phyloP scores from a whole-genome alignment of 495 filamentous ascomycete species.

The Cercophora scortea region DNA sequence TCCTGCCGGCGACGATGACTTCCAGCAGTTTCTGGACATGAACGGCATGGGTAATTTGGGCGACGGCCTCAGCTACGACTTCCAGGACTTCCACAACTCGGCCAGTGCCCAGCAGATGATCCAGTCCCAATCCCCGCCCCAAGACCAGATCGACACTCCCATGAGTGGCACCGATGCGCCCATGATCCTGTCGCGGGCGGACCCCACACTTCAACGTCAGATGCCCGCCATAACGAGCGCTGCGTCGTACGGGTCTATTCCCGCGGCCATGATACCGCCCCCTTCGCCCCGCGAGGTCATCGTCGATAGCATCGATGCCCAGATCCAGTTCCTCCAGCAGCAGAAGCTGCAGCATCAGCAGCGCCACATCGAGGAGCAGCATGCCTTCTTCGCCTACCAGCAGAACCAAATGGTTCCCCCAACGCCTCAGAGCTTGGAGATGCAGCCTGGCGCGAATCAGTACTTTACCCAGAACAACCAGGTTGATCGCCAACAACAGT shows the following conservation, averaged over 20 bases:
- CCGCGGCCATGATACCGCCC: constrained; percentile 36
- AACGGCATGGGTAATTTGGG: constrained; percentile 36
- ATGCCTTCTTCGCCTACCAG: constrained; percentile 44
- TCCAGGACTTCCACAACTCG: constrained; percentile 35
- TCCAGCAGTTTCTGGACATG: constrained; percentile 50
- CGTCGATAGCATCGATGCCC: constrained; percentile 45
- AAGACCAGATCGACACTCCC: constrained; percentile 39
- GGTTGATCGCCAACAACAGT: constrained; percentile 43
- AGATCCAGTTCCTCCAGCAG: constrained; percentile 57
- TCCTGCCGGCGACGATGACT: constrained; percentile 40
- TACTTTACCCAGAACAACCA: constrained; percentile 31
- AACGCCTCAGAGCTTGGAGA: constrained; percentile 87
- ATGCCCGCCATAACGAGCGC: constrained; percentile 39
- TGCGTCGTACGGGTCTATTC: constrained; percentile 29
- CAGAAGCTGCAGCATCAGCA: constrained; percentile 47
- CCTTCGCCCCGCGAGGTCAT: constrained; percentile 35
- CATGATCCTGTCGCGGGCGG: constrained; percentile 31
- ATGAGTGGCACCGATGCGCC: constrained; percentile 40
- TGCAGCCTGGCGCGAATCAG: constrained; percentile 59
- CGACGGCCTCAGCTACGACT: constrained; percentile 43
- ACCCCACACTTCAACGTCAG: constrained; percentile 34
- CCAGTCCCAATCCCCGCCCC: constrained; percentile 19
- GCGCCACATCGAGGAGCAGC: constrained; percentile 50
- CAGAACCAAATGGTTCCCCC: constrained; percentile 68
- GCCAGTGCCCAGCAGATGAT: constrained; percentile 24